phyloP scores from a whole-genome alignment of 2,329 filamentous ascomycete genomes.

The Epichloe elymi region DNA sequence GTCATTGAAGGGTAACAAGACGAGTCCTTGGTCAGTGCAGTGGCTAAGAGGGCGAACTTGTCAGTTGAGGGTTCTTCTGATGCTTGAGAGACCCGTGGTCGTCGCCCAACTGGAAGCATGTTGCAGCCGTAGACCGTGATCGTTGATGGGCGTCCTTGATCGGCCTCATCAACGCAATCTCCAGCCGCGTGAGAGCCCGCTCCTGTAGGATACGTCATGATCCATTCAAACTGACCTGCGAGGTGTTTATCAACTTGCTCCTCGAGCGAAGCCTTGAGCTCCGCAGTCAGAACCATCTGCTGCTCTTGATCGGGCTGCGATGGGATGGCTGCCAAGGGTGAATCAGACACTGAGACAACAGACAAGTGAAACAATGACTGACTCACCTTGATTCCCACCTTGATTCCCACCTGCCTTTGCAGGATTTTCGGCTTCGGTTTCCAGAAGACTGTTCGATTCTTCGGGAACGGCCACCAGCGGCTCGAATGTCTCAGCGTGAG shows the following conservation, averaged over 20 bases:
- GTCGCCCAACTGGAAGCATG: slow-evolving; percentile 20
- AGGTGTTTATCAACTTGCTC: slow-evolving; percentile 28
- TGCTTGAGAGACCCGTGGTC: not conserved
- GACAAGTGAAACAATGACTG: not conserved
- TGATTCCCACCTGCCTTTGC: not conserved
- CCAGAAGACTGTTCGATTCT: slow-evolving; percentile 11
- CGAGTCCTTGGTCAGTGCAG: slow-evolving; percentile 22
- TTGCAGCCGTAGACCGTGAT: slow-evolving; percentile 36
- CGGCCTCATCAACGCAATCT: slow-evolving; percentile 6
- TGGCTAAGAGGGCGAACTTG: slow-evolving; percentile 35
- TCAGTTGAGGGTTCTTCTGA: slow-evolving; percentile 15
- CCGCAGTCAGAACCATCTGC: not conserved
- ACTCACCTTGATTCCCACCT: not conserved
- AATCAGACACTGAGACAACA: not conserved
- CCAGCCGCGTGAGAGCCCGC: slow-evolving; percentile 11
- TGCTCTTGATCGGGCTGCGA: not conserved
- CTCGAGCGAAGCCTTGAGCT: not conserved
- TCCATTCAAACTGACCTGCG: slow-evolving; percentile 37
- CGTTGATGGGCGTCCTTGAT: not conserved
- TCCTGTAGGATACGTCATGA: slow-evolving; percentile 27
- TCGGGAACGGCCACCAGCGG: slow-evolving; percentile 20
- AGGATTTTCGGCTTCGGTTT: not conserved
- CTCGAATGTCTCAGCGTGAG: slow-evolving; percentile 20
- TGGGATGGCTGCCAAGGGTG: not conserved
- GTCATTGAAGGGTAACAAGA: slow-evolving; percentile 9